Percentiles rank a stretch among this genome's conserved stretches.
Conservation (phyloP, 2,329 filamentous ascomycete genomes). For the Colletotrichum australisinense region DNA sequence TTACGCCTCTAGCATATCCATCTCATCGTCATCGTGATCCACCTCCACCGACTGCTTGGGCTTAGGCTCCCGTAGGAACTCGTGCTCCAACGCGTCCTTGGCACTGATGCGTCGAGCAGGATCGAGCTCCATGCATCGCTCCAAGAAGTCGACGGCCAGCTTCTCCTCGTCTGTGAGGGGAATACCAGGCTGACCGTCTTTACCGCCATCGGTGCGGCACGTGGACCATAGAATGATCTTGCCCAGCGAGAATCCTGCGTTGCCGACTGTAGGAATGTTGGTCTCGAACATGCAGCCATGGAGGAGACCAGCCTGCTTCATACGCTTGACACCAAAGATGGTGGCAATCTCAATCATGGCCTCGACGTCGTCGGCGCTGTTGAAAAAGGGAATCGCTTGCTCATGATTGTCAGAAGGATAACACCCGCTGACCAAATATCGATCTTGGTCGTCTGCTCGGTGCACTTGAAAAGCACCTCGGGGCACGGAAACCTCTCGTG, state of each 20-base stretch:
- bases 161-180: constrained; percentile 75
- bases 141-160: constrained; percentile 78
- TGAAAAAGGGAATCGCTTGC: constrained; percentile 96
- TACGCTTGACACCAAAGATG: constrained; percentile 87
- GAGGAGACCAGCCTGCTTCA: constrained; percentile 84
- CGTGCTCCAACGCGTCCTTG: constrained; percentile 77
- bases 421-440: constrained; percentile 98
- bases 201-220: constrained; percentile 74
- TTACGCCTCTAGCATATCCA: constrained; percentile 55
- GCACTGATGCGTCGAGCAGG: constrained; percentile 80
- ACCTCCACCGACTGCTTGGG: constrained; percentile 37
- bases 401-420: constrained; percentile 95
- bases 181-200: constrained; percentile 55
- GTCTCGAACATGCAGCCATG: constrained; percentile 95
- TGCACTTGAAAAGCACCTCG: constrained; percentile 97
- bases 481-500: constrained; percentile 94
- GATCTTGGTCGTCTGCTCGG: constrained; percentile 91
- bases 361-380: constrained; percentile 97
- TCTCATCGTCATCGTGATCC: constrained; percentile 63
- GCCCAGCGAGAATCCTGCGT: constrained; percentile 86
- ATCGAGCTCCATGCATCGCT: constrained; percentile 80
- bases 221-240: constrained; percentile 98
- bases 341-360: constrained; percentile 97
- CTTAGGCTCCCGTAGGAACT: constrained; percentile 67
- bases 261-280: constrained; percentile 89